Base-by-base conservation (phyloP, 805 yeast genomes). In the Naumovozyma baii region DNA sequence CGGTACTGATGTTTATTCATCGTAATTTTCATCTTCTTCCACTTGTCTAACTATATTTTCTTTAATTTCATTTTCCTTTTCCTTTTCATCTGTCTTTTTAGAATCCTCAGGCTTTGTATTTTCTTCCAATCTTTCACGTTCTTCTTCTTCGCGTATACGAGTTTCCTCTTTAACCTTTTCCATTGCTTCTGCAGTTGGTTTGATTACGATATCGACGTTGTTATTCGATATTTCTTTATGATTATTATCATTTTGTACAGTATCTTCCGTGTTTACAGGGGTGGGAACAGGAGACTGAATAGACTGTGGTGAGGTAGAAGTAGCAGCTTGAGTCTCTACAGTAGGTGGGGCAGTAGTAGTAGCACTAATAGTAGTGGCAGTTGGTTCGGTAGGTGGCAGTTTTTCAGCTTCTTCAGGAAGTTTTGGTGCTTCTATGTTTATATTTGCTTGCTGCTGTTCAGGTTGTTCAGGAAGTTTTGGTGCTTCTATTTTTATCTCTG, bases 21-120 rank as follows among this genome's bases (percentile, higher is more conserved):
- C 75, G 48, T 68, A 68, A 44, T 68, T 62, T 37, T 65, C 68
- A 41, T 68, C 73, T 42, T 67, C 72, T 38, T 66, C 71, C 17
- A 68, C 62, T 40, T 63, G 56, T 39, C 73, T 56, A 30, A 59
- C 61, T 13, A 54, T 60, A 32, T 48, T 49, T 33, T 57, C 61
- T 36, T 46, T 50, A 15, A 40, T 34, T 17, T 26, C 33, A 35
- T 42, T 38, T 34, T 26, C n/a, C 31, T 33, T 36, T 7, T 17
- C 28, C n/a, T 40, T 42, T 30, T 42, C 39, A n/a, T 36, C 39
- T 8, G 36, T 10, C 16, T 18, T 36, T 12, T 32, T 28, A 14
- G 37, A 43, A 14, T 41, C 36, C 22, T 40, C 42, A 3, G 35
- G 20, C 7, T 37, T 38, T 16, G 36, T 40, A 22, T 38, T 19